Conservation (phyloP, 1,284 basidiomycete species). For the Cutaneotrichosporon sp. region DNA sequence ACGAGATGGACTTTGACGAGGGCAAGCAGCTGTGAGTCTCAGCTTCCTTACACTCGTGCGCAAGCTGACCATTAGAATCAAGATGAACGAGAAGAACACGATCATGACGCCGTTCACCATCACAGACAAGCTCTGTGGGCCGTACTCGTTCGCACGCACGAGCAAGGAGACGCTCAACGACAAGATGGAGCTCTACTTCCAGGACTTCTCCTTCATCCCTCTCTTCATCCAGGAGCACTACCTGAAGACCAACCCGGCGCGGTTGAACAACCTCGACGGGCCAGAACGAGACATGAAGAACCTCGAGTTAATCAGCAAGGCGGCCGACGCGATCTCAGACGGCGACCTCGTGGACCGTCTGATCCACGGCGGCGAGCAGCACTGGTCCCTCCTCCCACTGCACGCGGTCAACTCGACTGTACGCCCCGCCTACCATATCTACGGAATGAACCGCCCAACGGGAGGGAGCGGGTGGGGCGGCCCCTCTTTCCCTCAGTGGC, state of each 20-base stretch:
- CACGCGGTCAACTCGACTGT: constrained; percentile 91
- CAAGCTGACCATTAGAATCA: constrained; percentile 60
- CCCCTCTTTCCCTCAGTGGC: constrained; percentile 85
- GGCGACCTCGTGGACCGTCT: constrained; percentile 91
- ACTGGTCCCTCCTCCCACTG: constrained; percentile 92
- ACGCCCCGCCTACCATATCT: constrained; percentile 76
- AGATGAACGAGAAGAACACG: constrained; percentile 88
- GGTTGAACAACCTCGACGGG: constrained; percentile 61
- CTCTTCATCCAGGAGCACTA: constrained; percentile 98
- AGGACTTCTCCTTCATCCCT: constrained; percentile 90
- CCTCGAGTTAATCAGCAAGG: constrained; percentile 80
- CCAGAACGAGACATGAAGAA: constrained; percentile 68
- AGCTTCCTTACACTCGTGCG: background rate
- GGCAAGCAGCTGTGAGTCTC: constrained; percentile 76
- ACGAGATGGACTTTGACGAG: constrained; percentile 84
- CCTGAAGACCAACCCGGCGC: constrained; percentile 73
- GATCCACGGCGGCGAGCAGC: constrained; percentile 96
- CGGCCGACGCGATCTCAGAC: constrained; percentile 89
- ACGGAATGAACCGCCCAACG: constrained; percentile 59
- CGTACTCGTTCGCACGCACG: constrained; percentile 83
- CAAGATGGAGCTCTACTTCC: constrained; percentile 96
- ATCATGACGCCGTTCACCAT: constrained; percentile 90
- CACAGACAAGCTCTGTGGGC: constrained; percentile 79
- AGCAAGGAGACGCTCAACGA: constrained; percentile 79
- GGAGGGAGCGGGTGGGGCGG: constrained; percentile 63